These are phyloP conservation scores for Russula foetens DNA, from an alignment of 768 basidiomycete species.

Conservation along the genomic window DNA sequence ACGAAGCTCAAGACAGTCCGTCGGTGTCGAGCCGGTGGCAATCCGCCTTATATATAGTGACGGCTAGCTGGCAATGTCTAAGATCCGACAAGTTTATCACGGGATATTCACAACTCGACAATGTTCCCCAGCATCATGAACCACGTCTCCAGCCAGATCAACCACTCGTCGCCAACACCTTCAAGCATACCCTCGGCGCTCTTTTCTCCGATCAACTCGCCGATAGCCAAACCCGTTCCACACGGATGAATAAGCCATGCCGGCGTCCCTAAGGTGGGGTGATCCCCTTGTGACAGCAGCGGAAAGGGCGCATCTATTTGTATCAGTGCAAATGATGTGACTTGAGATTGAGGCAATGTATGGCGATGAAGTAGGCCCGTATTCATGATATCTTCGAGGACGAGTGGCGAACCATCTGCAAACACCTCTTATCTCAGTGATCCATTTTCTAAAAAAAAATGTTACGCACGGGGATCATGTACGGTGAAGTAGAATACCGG, in stretches of 20 bases:
- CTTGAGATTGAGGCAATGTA: slow-evolving; percentile 35
- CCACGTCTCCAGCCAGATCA: slow-evolving; percentile 65
- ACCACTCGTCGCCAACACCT: slow-evolving; percentile 24
- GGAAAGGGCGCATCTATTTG: slow-evolving; percentile 52
- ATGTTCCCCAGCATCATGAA: slow-evolving; percentile 63
- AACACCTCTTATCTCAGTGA: no score
- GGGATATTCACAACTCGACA: slow-evolving; percentile 40
- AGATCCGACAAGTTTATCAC: neutral
- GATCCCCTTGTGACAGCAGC: slow-evolving; percentile 79
- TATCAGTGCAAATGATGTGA: slow-evolving; percentile 48
- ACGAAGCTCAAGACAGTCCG: neutral
- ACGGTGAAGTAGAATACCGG: slow-evolving; percentile 80
- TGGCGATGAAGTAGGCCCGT: slow-evolving; percentile 52
- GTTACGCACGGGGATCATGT: slow-evolving; percentile 55
- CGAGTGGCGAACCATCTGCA: slow-evolving; percentile 57
- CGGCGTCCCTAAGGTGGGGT: slow-evolving; percentile 64
- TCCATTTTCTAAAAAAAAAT: no score
- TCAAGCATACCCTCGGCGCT: slow-evolving; percentile 23
- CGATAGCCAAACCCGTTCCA: slow-evolving; percentile 56
- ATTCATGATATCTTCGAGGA: slow-evolving; percentile 45
- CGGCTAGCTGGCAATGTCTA: neutral
- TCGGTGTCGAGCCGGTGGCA: neutral
- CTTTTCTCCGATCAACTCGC: slow-evolving; percentile 56
- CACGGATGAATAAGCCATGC: slow-evolving; percentile 91
- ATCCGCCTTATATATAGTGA: neutral